Evolutionary conservation across 2,329 filamentous ascomycete species (phyloP).

Genomic region (Didymella lethalis): DNA sequence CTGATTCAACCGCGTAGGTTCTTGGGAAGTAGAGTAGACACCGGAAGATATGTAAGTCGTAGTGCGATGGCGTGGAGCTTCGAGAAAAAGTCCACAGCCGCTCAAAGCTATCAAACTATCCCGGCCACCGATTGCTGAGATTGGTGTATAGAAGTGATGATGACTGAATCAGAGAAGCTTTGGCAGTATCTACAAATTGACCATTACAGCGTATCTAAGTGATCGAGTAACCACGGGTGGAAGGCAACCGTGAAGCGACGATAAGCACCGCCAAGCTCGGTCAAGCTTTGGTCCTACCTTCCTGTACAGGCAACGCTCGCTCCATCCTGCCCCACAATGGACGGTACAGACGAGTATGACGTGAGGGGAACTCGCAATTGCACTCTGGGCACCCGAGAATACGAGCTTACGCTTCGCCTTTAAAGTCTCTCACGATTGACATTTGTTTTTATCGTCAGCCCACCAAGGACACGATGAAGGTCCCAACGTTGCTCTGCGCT

Average conservation of each 20-base stretch:
- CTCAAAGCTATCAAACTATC: no score
- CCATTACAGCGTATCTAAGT: background rate
- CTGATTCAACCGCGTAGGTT: background rate
- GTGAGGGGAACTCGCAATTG: conserved; percentile 8
- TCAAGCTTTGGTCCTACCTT: conserved; percentile 28
- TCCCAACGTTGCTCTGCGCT: conserved; percentile 12
- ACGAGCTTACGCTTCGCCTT: background rate
- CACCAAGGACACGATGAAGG: conserved; percentile 18
- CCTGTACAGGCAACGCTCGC: conserved; percentile 21
- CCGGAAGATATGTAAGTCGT: no score
- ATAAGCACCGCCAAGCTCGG: conserved; percentile 30
- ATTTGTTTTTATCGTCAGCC: background rate
- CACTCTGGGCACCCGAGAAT: conserved; percentile 1
- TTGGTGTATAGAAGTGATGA: no score
- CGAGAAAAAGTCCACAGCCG: no score
- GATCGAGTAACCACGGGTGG: background rate
- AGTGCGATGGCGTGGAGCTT: no score
- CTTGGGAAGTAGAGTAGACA: background rate
- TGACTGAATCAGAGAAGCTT: no score
- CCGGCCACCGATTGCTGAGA: no score
- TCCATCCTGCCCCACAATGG: conserved; percentile 17
- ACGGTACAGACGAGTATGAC: conserved; percentile 19
- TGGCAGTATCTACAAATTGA: background rate
- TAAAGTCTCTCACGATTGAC: conserved; percentile 8
- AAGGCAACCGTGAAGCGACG: conserved; percentile 19